A percentile compares a stretch with the other conserved stretches of the same genome.
Conservation (phyloP, 495 filamentous ascomycete species). For the Neurospora sp. region DNA sequence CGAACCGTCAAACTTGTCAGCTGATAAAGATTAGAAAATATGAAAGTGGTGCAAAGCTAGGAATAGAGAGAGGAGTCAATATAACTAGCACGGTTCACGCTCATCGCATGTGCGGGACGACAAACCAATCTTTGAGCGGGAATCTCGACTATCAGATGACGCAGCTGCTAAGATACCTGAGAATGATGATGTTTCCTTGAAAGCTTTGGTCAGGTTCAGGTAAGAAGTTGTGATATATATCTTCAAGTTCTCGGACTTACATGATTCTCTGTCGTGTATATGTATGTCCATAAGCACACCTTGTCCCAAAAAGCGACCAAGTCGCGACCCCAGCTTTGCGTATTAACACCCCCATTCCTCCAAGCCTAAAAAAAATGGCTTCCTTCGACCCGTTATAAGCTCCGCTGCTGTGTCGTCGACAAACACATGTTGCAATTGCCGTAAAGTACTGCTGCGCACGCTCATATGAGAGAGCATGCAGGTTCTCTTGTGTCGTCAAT, state of each 20-base stretch:
- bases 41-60: background rate
- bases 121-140: background rate
- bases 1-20: background rate
- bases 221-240: background rate
- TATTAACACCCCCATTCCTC: background rate
- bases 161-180: background rate
- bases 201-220: background rate
- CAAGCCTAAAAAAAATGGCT: background rate
- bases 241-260: background rate
- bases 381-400: background rate
- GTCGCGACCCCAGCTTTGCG: background rate
- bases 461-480: background rate
- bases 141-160: background rate
- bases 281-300: background rate
- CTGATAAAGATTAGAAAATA: background rate
- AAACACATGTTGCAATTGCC: background rate
- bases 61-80: background rate
- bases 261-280: background rate
- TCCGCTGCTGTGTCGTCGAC: background rate
- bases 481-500: background rate
- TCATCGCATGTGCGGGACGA: background rate
- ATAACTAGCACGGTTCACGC: background rate
- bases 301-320: background rate
- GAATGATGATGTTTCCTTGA: background rate
- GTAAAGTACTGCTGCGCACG: background rate